These are phyloP conservation scores for Phoma herbarum DNA, from an alignment of 2,329 filamentous ascomycete species.

Conservation along the genomic window DNA sequence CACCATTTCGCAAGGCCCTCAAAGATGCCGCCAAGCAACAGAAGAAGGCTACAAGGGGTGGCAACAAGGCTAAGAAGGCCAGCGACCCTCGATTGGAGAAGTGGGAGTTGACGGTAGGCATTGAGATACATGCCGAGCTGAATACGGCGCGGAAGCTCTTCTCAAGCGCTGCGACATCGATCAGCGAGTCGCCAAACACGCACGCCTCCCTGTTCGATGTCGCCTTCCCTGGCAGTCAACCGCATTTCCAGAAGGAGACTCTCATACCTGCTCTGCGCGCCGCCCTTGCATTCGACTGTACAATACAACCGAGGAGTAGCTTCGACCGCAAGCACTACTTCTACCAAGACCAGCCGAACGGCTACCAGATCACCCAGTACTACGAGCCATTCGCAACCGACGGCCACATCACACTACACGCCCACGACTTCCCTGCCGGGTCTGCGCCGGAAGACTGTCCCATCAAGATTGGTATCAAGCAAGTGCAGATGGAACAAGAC, in stretches of 20 bases:
- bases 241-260: conserved; percentile 81
- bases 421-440: conserved; percentile 70
- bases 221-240: conserved; percentile 88
- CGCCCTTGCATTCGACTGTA: conserved; percentile 82
- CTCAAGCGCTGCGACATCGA: conserved; percentile 65
- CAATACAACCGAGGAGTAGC: conserved; percentile 76
- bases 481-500: conserved; percentile 97
- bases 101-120: conserved; percentile 95
- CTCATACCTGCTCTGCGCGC: conserved; percentile 90
- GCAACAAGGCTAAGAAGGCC: conserved; percentile 21
- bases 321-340: conserved; percentile 99
- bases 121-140: conserved; percentile 96
- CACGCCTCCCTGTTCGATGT: conserved; percentile 89
- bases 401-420: conserved; percentile 74
- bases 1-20: conserved; percentile 48
- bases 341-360: conserved; percentile 95
- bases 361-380: conserved; percentile 98
- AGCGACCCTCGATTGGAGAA: conserved; percentile 54
- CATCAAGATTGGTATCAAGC: conserved; percentile 84
- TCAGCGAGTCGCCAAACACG: conserved; percentile 77
- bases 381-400: conserved; percentile 76
- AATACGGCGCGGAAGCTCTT: conserved; percentile 92
- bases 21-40: conserved; percentile 51
- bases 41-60: conserved; percentile 31
- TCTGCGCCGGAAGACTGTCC: conserved; percentile 77